A percentile compares a stretch with the other conserved stretches of the same genome.
These are phyloP conservation scores for Bathelium albidoporum DNA, from an alignment of 495 filamentous ascomycete species.

Conservation along the genomic window DNA sequence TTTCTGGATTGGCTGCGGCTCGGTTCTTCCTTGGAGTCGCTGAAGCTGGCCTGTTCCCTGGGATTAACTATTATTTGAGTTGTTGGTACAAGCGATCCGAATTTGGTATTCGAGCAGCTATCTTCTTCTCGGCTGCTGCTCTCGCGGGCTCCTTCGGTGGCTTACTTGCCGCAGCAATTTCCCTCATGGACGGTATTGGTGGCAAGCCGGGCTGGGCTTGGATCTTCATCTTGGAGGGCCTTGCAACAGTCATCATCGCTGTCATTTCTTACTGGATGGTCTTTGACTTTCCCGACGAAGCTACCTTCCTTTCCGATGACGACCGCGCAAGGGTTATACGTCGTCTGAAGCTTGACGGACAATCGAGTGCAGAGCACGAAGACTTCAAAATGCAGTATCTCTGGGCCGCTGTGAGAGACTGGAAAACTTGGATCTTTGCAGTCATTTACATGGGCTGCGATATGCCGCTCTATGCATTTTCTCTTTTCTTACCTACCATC, in stretches of 20 bases:
- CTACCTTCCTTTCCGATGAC: slow-evolving; percentile 59
- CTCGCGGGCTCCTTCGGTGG: slow-evolving; percentile 81
- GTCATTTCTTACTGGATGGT: slow-evolving; percentile 74
- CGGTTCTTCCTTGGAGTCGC: slow-evolving; percentile 77
- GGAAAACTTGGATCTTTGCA: slow-evolving; percentile 67
- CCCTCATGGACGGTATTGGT: slow-evolving; percentile 60
- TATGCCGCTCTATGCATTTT: slow-evolving; percentile 75
- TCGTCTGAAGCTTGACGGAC: slow-evolving; percentile 64
- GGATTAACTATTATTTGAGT: slow-evolving; percentile 78
- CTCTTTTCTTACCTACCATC: slow-evolving; percentile 81
- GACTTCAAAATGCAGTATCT: slow-evolving; percentile 67
- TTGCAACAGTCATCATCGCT: slow-evolving; percentile 65
- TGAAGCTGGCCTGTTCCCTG: slow-evolving; percentile 80
- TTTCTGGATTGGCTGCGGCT: slow-evolving; percentile 66
- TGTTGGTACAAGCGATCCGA: slow-evolving; percentile 81
- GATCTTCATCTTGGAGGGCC: slow-evolving; percentile 74
- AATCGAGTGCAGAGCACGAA: slow-evolving; percentile 70
- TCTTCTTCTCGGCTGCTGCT: slow-evolving; percentile 86
- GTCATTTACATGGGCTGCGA: slow-evolving; percentile 36
- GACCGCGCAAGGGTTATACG: slow-evolving; percentile 67
- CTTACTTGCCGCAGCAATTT: slow-evolving; percentile 68
- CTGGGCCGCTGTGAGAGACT: slow-evolving; percentile 64
- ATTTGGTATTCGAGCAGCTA: slow-evolving; percentile 65
- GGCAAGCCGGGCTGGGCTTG: slow-evolving; percentile 64
- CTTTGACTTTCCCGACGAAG: slow-evolving; percentile 78